Evolutionary conservation across 2,329 filamentous ascomycete species (phyloP), one percentile per base, ranked within the genome.

Genomic region (Epicoccum nigrum): DNA sequence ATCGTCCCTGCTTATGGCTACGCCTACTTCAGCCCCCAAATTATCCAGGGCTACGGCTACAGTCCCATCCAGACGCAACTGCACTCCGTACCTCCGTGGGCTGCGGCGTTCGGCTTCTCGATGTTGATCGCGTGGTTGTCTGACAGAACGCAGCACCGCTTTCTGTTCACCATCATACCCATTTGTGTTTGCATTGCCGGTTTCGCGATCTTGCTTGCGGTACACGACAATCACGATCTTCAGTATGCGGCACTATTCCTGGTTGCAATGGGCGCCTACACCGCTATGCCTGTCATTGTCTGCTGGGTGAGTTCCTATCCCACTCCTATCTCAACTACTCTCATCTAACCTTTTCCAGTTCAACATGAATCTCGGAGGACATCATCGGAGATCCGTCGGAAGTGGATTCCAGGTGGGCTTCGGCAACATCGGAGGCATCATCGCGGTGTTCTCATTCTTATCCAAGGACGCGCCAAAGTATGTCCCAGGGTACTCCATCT

Each of bases 211-310:
- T 80, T 96, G 7, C 76, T 95, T 40, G 77, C 78, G 9, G 83
- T 93, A 4, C 88, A 93, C 70, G 74, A 88, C 67, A 83, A 90
- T 69, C 77, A 76, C 0, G 56, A 81, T 11, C 74, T 90, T 6
- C 83, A 94, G 70, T 97, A 96, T 64, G 88, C 79, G 0, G 89
- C 88, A 0, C 81, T 97, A 0, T 96, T 95, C 77, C 77, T 97
- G 25, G 84, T 95, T 41, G 87, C 89, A 2, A 86, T 86, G 76
- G 90, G 90, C 41, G 82, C 84, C 0, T 97, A 95, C 74, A 86
- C 85, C 1, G 90, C 92, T n/a, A 92, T 96, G 88, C 92, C 93
- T 0, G 86, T 96, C 23, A 84, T 92, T 34, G 74, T 79, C 4
- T 82, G 80, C 56, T 82, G 79, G 79, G 49, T 52, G 27, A 35